phyloP scores from a whole-genome alignment of 345 rosid genomes.

The Camelina neglecta region DNA sequence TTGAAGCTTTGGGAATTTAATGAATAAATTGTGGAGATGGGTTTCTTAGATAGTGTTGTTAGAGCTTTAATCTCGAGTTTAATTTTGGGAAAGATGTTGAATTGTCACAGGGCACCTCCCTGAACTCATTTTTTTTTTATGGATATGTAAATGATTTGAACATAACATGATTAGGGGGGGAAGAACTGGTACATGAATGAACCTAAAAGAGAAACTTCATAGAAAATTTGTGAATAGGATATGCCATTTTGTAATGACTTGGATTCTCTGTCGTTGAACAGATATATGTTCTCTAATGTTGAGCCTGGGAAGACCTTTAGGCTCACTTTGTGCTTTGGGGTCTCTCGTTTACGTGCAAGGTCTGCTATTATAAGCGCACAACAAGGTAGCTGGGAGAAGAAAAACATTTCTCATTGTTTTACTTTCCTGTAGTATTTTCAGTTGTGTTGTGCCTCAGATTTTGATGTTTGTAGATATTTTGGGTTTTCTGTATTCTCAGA shows the following conservation, averaged over 20 bases:
- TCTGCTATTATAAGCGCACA: constrained; percentile 51
- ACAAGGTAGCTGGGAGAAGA: constrained; percentile 53
- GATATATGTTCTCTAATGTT: constrained; percentile 56
- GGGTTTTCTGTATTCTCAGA: constrained; percentile 57
- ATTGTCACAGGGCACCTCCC: background rate
- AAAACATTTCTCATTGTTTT: background rate
- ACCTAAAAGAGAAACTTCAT: background rate
- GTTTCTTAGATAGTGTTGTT: background rate
- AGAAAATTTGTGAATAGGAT: constrained; percentile 2
- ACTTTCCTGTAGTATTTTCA: background rate
- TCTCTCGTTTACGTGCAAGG: constrained; percentile 43
- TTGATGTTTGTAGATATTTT: constrained; percentile 7
- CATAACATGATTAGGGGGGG: constrained; percentile 5
- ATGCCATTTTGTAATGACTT: constrained; percentile 28
- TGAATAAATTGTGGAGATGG: background rate
- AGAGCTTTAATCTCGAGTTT: background rate
- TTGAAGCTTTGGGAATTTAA: background rate
- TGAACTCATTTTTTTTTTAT: constrained; percentile 2
- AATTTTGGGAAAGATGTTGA: background rate
- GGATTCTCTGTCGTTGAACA: constrained; percentile 42
- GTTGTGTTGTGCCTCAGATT: background rate
- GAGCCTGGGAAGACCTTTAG: constrained; percentile 48
- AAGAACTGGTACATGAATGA: background rate
- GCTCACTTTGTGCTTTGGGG: constrained; percentile 55
- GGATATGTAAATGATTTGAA: background rate